A percentile compares a stretch with the other conserved stretches of the same genome.
These are phyloP conservation scores for Eimeria acervulina DNA, from an alignment of 169 alveolate species.

Conservation along the genomic window DNA sequence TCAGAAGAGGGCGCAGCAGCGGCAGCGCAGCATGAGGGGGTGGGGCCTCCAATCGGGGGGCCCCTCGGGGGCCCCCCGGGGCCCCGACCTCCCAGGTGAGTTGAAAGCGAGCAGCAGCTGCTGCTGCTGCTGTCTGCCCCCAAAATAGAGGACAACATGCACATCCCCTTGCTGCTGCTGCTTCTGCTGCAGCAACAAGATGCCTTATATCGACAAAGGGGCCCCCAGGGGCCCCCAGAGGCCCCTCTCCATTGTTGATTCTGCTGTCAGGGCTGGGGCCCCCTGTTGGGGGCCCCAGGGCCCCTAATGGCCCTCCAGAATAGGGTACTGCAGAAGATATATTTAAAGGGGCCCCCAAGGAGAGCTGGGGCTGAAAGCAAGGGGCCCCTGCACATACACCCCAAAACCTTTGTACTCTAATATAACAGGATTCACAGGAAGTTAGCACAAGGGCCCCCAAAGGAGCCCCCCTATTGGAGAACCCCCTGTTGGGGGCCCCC, in stretches of 20 bases:
- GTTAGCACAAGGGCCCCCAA: not conserved
- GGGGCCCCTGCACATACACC: not conserved
- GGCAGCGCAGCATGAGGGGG: slow-evolving; percentile 52
- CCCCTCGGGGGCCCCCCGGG: slow-evolving; percentile 25
- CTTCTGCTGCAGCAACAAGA: slow-evolving; percentile 59
- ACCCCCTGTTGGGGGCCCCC: not conserved
- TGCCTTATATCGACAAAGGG: slow-evolving; percentile 4
- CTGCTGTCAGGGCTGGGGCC: no score
- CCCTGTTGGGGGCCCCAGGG: slow-evolving; percentile 45
- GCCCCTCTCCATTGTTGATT: no score
- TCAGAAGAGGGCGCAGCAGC: not conserved
- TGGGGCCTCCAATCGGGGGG: slow-evolving; percentile 25
- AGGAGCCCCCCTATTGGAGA: not conserved
- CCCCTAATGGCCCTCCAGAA: not conserved
- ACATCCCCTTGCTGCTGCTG: slow-evolving; percentile 60
- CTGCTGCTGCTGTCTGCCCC: slow-evolving; percentile 61
- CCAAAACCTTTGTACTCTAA: no score
- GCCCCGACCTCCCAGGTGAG: slow-evolving; percentile 15
- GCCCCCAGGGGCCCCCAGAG: slow-evolving; percentile 58
- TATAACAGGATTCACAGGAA: no score
- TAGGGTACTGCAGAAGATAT: not conserved
- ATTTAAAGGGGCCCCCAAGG: not conserved
- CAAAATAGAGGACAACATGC: slow-evolving; percentile 19
- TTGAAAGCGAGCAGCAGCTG: slow-evolving; percentile 11
- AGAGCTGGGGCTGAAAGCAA: not conserved